Conservation (phyloP, 1,284 basidiomycete genomes). For the Trametes versicolor region DNA sequence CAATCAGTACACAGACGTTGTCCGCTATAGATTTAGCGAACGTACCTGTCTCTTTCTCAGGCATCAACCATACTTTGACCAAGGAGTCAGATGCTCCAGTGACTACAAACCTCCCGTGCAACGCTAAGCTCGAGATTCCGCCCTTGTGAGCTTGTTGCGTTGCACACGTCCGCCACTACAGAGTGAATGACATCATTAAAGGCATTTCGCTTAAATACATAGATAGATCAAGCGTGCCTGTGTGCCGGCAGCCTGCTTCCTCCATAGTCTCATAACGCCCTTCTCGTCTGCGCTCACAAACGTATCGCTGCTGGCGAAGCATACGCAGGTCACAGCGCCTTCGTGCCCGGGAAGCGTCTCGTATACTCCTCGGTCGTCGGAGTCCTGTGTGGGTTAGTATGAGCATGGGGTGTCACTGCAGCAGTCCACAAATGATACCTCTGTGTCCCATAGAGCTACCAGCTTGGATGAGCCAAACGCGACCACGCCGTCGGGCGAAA, state of each 20-base stretch:
- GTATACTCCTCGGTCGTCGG: conserved; percentile 62
- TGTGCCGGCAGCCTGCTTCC: conserved; percentile 53
- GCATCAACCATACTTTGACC: conserved; percentile 76
- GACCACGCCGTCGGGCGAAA: conserved; percentile 64
- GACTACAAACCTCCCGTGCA: conserved; percentile 58
- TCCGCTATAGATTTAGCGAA: background rate
- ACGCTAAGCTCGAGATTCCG: conserved; percentile 73
- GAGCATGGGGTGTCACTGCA: conserved; percentile 2
- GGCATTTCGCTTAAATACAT: conserved; percentile 30
- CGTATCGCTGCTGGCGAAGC: conserved; percentile 59
- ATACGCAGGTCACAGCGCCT: conserved; percentile 80
- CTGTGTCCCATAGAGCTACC: conserved; percentile 82
- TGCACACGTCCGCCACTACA: conserved; percentile 63
- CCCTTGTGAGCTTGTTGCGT: conserved; percentile 69
- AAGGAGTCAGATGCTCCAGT: conserved; percentile 85
- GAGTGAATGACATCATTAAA: conserved; percentile 32
- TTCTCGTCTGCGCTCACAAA: conserved; percentile 81
- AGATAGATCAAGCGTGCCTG: conserved; percentile 49
- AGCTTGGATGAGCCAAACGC: conserved; percentile 84
- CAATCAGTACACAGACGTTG: background rate
- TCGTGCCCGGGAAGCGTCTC: conserved; percentile 81
- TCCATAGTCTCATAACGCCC: conserved; percentile 71
- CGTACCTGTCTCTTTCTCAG: conserved; percentile 46
- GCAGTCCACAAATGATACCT: conserved; percentile 47
- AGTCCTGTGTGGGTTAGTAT: conserved; percentile 49